These are phyloP conservation scores for Cutaneotrichosporon cyanovorans DNA, from an alignment of 1,284 basidiomycete genomes.

Conservation along the genomic window DNA sequence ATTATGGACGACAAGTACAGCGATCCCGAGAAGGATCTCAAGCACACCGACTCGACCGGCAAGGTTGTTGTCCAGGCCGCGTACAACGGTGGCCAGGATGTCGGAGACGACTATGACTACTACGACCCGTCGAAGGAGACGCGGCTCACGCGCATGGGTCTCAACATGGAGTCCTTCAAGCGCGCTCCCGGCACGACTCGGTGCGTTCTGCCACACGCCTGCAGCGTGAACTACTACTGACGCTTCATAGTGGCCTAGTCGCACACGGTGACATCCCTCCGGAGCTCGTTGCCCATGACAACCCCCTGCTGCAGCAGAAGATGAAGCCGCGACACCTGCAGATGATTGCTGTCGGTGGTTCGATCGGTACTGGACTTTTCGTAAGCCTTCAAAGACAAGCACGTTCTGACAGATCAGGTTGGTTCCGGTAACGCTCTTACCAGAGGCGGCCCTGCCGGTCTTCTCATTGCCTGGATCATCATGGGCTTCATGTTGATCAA, in stretches of 20 bases:
- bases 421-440: slow-evolving; percentile 48
- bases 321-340: slow-evolving; percentile 44
- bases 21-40: slow-evolving; percentile 7
- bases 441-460: slow-evolving; percentile 49
- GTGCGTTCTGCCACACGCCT: slow-evolving; percentile 14
- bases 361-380: slow-evolving; percentile 48
- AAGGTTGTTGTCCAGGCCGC: slow-evolving; percentile 7
- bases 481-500: slow-evolving; percentile 25
- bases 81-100: background rate
- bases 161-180: slow-evolving; percentile 46
- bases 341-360: slow-evolving; percentile 48
- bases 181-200: slow-evolving; percentile 44
- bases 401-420: slow-evolving; percentile 19
- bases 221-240: background rate
- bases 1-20: background rate
- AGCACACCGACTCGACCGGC: slow-evolving; percentile 5
- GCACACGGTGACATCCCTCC: slow-evolving; percentile 33
- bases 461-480: slow-evolving; percentile 44
- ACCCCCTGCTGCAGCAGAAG: slow-evolving; percentile 44
- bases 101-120: slow-evolving; percentile 11
- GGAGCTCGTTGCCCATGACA: slow-evolving; percentile 28
- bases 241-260: slow-evolving; percentile 25
- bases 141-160: slow-evolving; percentile 41
- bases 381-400: background rate
- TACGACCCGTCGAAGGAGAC: slow-evolving; percentile 47